Percentiles rank a stretch among this genome's conserved stretches.
These are phyloP conservation scores for Yarrowia sp. DNA, from an alignment of 805 yeast genomes.

Conservation along the genomic window DNA sequence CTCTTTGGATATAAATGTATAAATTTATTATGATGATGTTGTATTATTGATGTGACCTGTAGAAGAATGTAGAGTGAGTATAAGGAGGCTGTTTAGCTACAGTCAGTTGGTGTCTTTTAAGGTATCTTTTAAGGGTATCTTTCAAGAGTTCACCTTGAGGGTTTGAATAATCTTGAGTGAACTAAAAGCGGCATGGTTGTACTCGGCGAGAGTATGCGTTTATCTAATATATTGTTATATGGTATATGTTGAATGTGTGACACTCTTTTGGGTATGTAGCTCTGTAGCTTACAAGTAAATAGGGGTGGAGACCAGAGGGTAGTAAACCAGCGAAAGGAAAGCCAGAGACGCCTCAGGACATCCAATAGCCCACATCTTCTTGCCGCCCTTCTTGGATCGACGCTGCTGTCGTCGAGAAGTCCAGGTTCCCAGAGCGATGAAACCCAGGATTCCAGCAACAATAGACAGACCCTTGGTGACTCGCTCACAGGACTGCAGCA, in stretches of 20 bases:
- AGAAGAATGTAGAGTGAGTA: not conserved
- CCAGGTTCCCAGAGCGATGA: slow-evolving; percentile 5
- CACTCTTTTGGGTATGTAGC: too few relatives aligned
- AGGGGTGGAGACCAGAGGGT: slow-evolving; percentile 10
- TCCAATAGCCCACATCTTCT: not conserved
- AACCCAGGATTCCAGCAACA: not conserved
- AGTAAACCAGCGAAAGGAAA: not conserved
- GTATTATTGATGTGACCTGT: not conserved
- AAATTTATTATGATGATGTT: slow-evolving; percentile 2
- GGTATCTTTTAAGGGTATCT: too few relatives aligned
- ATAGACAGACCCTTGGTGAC: slow-evolving; percentile 5
- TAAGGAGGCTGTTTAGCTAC: too few relatives aligned
- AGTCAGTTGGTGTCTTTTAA: too few relatives aligned
- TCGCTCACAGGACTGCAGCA: not conserved
- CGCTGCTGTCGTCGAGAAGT: slow-evolving; percentile 12
- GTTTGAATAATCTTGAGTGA: too few relatives aligned
- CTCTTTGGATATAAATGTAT: not conserved
- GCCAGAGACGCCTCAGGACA: slow-evolving; percentile 16
- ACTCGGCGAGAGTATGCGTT: too few relatives aligned
- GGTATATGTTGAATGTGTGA: too few relatives aligned
- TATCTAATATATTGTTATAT: too few relatives aligned
- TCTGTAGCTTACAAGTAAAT: not conserved
- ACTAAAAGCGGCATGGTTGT: too few relatives aligned
- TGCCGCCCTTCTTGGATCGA: not conserved
- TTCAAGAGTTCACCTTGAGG: too few relatives aligned